Percentiles rank a stretch among this genome's conserved stretches.
These are phyloP conservation scores for Castanea mollissima DNA, from an alignment of 306 rosid genomes.

Conservation along the genomic window DNA sequence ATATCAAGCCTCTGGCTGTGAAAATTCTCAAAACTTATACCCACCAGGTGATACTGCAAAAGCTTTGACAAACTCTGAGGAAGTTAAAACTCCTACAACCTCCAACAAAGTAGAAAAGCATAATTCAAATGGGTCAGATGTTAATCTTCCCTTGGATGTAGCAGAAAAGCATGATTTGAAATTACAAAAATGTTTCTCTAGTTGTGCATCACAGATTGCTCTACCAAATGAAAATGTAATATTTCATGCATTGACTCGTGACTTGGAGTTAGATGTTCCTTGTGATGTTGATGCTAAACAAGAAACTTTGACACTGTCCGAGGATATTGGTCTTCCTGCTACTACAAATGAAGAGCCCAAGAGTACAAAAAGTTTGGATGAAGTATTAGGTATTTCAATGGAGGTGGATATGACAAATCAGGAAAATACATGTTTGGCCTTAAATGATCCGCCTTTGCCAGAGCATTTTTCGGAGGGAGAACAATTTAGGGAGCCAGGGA, in stretches of 20 bases:
- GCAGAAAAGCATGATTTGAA: slow-evolving; percentile 20
- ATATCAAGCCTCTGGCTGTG: slow-evolving; percentile 17
- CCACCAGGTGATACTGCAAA: slow-evolving; percentile 12
- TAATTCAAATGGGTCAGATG: slow-evolving; percentile 6
- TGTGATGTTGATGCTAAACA: slow-evolving; percentile 24
- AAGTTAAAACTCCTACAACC: slow-evolving; percentile 18
- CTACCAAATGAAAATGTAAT: too few species aligned
- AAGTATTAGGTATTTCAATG: slow-evolving; percentile 19
- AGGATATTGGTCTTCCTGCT: slow-evolving; percentile 23
- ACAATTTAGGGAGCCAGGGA: slow-evolving; percentile 25
- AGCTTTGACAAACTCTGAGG: slow-evolving; percentile 23
- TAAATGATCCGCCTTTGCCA: slow-evolving; percentile 14
- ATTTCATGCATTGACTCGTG: too few species aligned
- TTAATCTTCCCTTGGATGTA: slow-evolving; percentile 14
- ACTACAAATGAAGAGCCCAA: slow-evolving; percentile 14
- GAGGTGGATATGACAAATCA: slow-evolving; percentile 30
- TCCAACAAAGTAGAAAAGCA: slow-evolving; percentile 20
- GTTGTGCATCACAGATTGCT: too few species aligned
- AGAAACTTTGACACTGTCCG: slow-evolving; percentile 22
- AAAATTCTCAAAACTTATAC: slow-evolving; percentile 16
- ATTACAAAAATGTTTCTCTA: too few species aligned
- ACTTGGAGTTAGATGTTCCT: slow-evolving; percentile 1
- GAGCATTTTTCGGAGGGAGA: slow-evolving; percentile 25
- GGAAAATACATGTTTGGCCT: slow-evolving; percentile 16
- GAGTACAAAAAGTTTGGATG: slow-evolving; percentile 24